phyloP scores from a whole-genome alignment of 495 filamentous ascomycete genomes.

The Aspergillus ostianus region DNA sequence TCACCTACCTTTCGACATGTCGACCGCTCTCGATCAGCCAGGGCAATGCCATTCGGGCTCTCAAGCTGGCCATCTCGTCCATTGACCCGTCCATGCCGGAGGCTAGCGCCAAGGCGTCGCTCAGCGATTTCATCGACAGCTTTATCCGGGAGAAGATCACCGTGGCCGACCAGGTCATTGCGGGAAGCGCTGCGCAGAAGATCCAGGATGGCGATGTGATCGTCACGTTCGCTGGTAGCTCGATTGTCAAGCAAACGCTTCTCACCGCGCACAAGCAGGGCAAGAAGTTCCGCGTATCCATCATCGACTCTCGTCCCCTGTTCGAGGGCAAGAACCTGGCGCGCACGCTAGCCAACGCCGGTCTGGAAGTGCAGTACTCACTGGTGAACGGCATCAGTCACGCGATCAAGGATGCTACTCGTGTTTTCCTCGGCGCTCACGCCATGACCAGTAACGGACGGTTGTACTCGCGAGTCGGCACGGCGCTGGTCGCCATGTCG shows the following conservation, averaged over 20 bases:
- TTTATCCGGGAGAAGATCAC: conserved; percentile 90
- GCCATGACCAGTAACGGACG: conserved; percentile 88
- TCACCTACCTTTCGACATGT: conserved; percentile 88
- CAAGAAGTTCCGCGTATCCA: conserved; percentile 75
- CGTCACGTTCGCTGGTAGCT: conserved; percentile 86
- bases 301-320: conserved; percentile 79
- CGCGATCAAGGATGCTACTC: conserved; percentile 69
- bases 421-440: conserved; percentile 84
- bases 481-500: conserved; percentile 82
- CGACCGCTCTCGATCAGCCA: conserved; percentile 90
- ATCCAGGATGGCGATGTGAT: conserved; percentile 80
- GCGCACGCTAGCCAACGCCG: conserved; percentile 60
- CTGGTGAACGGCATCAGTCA: conserved; percentile 72
- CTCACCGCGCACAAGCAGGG: conserved; percentile 65
- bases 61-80: conserved; percentile 84
- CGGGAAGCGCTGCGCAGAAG: conserved; percentile 66
- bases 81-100: conserved; percentile 83
- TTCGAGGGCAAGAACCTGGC: conserved; percentile 79
- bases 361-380: conserved; percentile 75
- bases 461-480: conserved; percentile 83
- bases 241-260: conserved; percentile 77
- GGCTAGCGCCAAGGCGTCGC: conserved; percentile 67
- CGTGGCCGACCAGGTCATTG: conserved; percentile 81
- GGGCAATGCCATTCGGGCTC: conserved; percentile 91
- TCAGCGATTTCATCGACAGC: conserved; percentile 78